phyloP scores from a whole-genome alignment of 148 eudicot species.

The Chenopodium formosanum region DNA sequence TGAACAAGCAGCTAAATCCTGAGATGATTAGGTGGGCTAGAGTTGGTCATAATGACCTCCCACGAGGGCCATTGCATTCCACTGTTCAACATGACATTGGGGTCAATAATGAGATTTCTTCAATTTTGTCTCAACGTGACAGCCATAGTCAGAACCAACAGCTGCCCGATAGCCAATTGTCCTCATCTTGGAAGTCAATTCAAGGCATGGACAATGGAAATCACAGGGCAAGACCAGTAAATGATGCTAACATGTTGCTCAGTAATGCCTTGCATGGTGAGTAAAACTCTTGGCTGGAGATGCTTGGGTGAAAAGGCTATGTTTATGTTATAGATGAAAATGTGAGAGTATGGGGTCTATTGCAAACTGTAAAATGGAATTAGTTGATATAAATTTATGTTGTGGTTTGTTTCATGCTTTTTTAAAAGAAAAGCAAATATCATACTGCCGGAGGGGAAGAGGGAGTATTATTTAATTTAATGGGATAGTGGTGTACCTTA shows the following conservation, averaged over 20 bases:
- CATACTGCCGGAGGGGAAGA: background rate
- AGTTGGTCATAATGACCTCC: conserved; percentile 38
- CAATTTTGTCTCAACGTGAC: conserved; percentile 38
- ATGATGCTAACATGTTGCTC: conserved; percentile 39
- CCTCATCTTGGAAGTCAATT: conserved; percentile 51
- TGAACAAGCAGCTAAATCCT: conserved; percentile 46
- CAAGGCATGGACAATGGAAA: conserved; percentile 42
- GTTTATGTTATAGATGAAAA: background rate
- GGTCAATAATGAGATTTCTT: conserved; percentile 42
- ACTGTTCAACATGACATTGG: conserved; percentile 38
- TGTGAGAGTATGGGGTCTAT: background rate
- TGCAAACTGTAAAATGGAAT: background rate
- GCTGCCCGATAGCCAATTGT: conserved; percentile 37
- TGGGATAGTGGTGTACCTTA: too few species aligned
- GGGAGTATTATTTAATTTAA: background rate
- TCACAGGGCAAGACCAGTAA: conserved; percentile 33
- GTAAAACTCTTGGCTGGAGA: background rate
- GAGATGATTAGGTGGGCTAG: conserved; percentile 52
- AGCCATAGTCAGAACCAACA: conserved; percentile 40
- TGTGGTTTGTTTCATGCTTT: background rate
- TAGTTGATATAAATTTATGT: background rate
- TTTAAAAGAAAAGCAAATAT: background rate
- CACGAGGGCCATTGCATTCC: conserved; percentile 36
- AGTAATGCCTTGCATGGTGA: conserved; percentile 43
- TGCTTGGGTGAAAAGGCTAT: background rate